Evolutionary conservation across 345 rosid species (phyloP).

Genomic region (Bretschneidera sinensis): DNA sequence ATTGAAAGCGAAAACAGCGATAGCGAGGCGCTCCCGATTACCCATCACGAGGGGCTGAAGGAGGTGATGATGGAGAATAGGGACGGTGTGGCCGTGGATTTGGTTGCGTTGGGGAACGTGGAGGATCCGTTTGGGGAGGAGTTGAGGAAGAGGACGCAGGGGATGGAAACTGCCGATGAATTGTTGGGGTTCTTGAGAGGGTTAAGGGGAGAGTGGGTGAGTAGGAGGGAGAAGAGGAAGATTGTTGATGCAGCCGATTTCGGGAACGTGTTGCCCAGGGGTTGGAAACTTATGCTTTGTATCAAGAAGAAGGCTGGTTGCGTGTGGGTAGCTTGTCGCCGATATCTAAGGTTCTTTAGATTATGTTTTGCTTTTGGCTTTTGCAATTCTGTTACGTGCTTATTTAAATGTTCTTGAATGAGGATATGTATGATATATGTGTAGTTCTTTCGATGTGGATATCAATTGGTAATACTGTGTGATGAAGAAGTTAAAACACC

Average conservation of each 20-base stretch:
- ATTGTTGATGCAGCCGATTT: slow-evolving; percentile 47
- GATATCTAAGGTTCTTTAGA: slow-evolving; percentile 58
- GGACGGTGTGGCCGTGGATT: slow-evolving; percentile 31
- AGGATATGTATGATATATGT: too few species aligned
- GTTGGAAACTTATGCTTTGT: slow-evolving; percentile 71
- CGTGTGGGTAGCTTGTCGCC: slow-evolving; percentile 48
- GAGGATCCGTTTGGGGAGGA: slow-evolving; percentile 53
- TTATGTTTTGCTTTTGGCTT: slow-evolving; percentile 4
- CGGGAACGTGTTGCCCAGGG: slow-evolving; percentile 48
- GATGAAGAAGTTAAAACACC: too few species aligned
- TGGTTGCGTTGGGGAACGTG: slow-evolving; percentile 21
- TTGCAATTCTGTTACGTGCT: not conserved
- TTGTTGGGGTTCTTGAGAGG: slow-evolving; percentile 47
- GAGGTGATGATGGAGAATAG: slow-evolving; percentile 22
- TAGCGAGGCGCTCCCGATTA: slow-evolving; percentile 4
- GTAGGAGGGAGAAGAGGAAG: slow-evolving; percentile 58
- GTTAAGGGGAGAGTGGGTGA: slow-evolving; percentile 63
- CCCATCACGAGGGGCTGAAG: not conserved
- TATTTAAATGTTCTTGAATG: not conserved
- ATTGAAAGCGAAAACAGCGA: slow-evolving; percentile 1
- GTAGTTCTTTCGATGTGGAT: too few species aligned
- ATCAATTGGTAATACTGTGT: too few species aligned
- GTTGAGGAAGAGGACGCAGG: slow-evolving; percentile 50
- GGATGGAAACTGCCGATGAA: slow-evolving; percentile 38
- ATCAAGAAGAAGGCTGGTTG: slow-evolving; percentile 40